A percentile compares a stretch with the other conserved stretches of the same genome.
phyloP scores from a whole-genome alignment of 2,329 filamentous ascomycete species.

The Zopfia rhizophila region DNA sequence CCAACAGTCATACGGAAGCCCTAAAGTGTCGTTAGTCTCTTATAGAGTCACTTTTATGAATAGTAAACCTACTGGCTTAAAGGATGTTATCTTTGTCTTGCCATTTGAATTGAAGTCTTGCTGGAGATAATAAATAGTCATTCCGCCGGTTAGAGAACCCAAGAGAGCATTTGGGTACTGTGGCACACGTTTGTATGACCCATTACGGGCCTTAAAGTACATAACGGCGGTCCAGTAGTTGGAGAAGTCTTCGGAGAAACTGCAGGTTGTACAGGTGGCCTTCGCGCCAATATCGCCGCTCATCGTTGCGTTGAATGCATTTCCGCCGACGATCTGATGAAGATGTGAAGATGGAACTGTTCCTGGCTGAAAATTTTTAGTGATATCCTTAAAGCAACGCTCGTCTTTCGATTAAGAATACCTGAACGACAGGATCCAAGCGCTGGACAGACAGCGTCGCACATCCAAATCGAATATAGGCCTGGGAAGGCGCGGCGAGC shows the following conservation, averaged over 20 bases:
- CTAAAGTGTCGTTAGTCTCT: constrained; percentile 10
- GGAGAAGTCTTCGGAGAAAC: constrained; percentile 38
- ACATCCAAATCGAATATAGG: constrained; percentile 29
- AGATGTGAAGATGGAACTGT: constrained; percentile 24
- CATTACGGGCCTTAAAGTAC: constrained; percentile 24
- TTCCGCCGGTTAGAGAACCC: constrained; percentile 22
- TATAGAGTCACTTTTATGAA: background rate
- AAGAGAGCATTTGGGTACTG: constrained; percentile 19
- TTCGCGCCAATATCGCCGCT: constrained; percentile 21
- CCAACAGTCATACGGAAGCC: constrained; percentile 32
- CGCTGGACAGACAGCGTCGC: constrained; percentile 27
- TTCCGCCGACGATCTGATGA: constrained; percentile 29
- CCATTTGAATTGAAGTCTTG: constrained; percentile 41
- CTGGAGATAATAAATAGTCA: constrained; percentile 33
- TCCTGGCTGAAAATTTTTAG: constrained; percentile 20
- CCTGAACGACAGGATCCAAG: constrained; percentile 19
- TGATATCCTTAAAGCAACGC: constrained; percentile 7
- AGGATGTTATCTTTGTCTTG: constrained; percentile 23
- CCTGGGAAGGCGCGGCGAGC: constrained; percentile 22
- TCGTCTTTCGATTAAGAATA: too few relatives aligned
- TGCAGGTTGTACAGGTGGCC: constrained; percentile 26
- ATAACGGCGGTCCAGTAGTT: constrained; percentile 36
- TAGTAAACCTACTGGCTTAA: constrained; percentile 20
- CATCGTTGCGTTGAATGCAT: constrained; percentile 32
- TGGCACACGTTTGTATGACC: constrained; percentile 25